Evolutionary conservation across 2,329 filamentous ascomycete genomes (phyloP), one percentile per base, ranked within the genome.

Genomic region (Atkinsonella texensis): DNA sequence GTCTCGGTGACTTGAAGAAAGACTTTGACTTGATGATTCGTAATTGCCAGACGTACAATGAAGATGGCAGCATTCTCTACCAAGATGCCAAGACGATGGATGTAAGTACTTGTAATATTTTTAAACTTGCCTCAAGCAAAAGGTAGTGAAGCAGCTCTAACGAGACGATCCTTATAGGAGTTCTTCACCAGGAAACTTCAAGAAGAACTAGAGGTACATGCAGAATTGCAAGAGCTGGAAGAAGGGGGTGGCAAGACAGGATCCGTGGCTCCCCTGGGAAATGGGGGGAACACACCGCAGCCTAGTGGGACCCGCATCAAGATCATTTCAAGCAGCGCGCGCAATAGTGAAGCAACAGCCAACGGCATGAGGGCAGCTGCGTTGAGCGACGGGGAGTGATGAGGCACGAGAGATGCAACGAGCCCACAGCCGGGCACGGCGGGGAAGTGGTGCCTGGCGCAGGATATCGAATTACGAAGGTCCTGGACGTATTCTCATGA

Each of bases 11-110:
- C 59, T 81, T 98, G 76, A 79, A 82, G 51, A 81, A 80, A 58
- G 94, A 98, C 63, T 83, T 98, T 56, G 80, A 83, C 48, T 71
- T 91, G 56, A 79, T 98, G 68, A 93, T 90, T 66, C 82, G 79
- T 64, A 98, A 98, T 68, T 95, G 91, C 58, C 81, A 89, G 66
- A 93, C 87, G 2, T 98, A 95, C 74, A 98, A 98, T 63, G 94
- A 98, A 69, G 93, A 97, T 64, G 87, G 85, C 53, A 96, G 90
- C 68, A 74, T 94, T 60, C 78, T 98, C 50, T 97, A 90, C 71
- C 80, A 87, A 62, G 93, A 98, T 74, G 91, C 91, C 48, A 90
- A 90, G 67, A 76, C 85, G 51, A 96, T 98, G 69, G 87, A 95
- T 78, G 89, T 95, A 73, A 73, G 83, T 57, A 20, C 35, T 23